A percentile compares a stretch with the other conserved stretches of the same genome.
Conservation (phyloP, 202 grass and related monocot species). For the Hordeum pubiflorum region DNA sequence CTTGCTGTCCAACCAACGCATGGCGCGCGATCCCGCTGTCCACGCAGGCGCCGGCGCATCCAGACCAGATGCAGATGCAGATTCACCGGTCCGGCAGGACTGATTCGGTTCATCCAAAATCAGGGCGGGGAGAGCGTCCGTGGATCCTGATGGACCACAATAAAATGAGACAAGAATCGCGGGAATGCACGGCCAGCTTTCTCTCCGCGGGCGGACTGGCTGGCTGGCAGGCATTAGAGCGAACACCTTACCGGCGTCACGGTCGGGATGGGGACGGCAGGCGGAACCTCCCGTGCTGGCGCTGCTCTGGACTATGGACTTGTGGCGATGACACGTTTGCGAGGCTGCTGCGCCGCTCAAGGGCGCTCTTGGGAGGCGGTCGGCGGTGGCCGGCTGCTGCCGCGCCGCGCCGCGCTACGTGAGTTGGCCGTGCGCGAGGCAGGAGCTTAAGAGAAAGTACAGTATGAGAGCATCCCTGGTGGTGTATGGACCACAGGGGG, state of each 20-base stretch:
- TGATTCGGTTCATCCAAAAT: not conserved
- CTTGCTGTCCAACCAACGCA: conserved; percentile 5
- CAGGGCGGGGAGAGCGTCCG: not conserved
- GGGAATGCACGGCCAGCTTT: not conserved
- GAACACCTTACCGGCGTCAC: conserved; percentile 16
- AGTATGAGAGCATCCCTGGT: no score
- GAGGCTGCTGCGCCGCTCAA: not conserved
- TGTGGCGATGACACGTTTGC: not conserved
- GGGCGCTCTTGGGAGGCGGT: not conserved
- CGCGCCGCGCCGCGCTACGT: not conserved
- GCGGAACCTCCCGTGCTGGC: not conserved
- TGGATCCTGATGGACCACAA: not conserved
- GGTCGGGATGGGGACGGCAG: not conserved
- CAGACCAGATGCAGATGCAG: conserved; percentile 21
- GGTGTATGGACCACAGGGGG: no score
- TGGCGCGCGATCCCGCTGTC: not conserved
- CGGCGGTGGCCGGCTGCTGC: not conserved
- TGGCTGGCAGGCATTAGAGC: conserved; percentile 4
- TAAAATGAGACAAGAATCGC: not conserved
- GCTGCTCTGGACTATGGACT: not conserved
- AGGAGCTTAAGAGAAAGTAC: no score
- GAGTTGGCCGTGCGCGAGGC: not conserved
- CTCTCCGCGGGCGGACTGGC: not conserved
- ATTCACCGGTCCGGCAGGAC: not conserved
- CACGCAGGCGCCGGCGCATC: conserved; percentile 10